Base-by-base conservation (phyloP, 768 basidiomycete genomes). In the Rhodosporidiobolus sp. region DNA sequence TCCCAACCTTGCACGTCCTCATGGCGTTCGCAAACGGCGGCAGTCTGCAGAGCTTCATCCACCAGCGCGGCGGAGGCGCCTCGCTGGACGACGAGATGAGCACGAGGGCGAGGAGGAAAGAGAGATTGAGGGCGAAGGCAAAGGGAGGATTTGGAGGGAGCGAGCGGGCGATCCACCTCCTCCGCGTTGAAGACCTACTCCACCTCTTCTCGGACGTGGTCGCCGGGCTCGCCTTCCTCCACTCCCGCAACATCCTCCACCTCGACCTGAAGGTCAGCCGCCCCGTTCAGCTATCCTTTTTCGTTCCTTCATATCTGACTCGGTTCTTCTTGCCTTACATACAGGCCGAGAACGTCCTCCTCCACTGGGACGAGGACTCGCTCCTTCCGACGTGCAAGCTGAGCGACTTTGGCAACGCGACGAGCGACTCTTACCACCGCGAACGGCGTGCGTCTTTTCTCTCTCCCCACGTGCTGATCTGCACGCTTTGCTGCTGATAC, bases 21-120 rank as follows among this genome's bases (percentile, higher is more conserved):
- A 83, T 83, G 83, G 79, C 80, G 73, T 82, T 80, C 71, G 82
- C 82, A 3, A 81, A 81, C 59, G 80, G 80, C 16, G 82, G 83
- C 2, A 81, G 81, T 28, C 77, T 83, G 58, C 79, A 32, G 30
- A 56, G 45, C 30, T 70, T 66, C 20, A 45, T 74, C 28, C 26
- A 28, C 26, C 38, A 68, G 7, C 30, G 65, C 7, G 61, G 52
- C 74, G 78, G 74, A 78, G 79, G 68, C 77, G 49, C 20, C 62
- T 76, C 45, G 8, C 22, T 35, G n/a, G 32, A 32, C 10, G 64
- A 26, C 7, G 65, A 35, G 48, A 54, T 5, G 45, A 53, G 6
- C 12, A 46, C 56, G 49, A 45, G 48, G 53, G 19, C n/a, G 17
- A 50, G 28, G 54, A 49, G n/a, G 52, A 35, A 57, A 26, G 34